phyloP scores from a whole-genome alignment of 2,329 filamentous ascomycete species.

The Aspergillus sp. region DNA sequence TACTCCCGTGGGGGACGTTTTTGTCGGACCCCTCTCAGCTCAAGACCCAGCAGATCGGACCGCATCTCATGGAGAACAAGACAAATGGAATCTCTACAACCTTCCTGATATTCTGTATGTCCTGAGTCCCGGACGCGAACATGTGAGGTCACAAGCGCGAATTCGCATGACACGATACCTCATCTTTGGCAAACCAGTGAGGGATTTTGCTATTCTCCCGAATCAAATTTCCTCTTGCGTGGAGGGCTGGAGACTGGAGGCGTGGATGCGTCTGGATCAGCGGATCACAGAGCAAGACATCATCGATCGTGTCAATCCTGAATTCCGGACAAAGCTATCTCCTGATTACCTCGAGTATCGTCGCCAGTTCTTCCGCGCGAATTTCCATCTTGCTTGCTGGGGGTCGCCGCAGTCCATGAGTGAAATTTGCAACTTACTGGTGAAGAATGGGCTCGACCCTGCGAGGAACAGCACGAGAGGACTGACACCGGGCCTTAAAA shows the following conservation, averaged over 20 bases:
- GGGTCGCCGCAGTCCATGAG: slow-evolving; percentile 8
- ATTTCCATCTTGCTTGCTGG: slow-evolving; percentile 15
- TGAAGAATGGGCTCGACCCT: slow-evolving; percentile 6
- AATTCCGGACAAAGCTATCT: slow-evolving; percentile 3
- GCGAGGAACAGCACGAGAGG: slow-evolving; percentile 15
- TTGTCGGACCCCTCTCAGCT: too few species aligned
- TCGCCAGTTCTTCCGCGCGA: slow-evolving; percentile 12
- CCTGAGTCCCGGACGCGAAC: slow-evolving; percentile 11
- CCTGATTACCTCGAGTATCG: slow-evolving; percentile 9
- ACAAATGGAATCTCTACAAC: slow-evolving; percentile 21
- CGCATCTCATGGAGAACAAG: slow-evolving; percentile 14
- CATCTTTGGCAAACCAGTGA: slow-evolving; percentile 15
- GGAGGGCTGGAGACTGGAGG: slow-evolving; percentile 25
- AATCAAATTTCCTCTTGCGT: slow-evolving; percentile 19
- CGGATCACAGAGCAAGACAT: slow-evolving; percentile 23
- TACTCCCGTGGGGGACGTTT: too few species aligned
- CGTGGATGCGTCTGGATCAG: slow-evolving; percentile 25
- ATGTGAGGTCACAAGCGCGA: neutral
- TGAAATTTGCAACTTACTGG: slow-evolving; percentile 4
- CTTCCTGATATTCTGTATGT: slow-evolving; percentile 27
- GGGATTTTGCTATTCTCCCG: slow-evolving; percentile 14
- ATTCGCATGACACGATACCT: slow-evolving; percentile 11
- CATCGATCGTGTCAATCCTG: slow-evolving; percentile 21
- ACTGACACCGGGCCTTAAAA: slow-evolving; percentile 16
- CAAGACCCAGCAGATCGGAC: slow-evolving; percentile 11